Percentiles rank a stretch among this genome's conserved stretches.
Evolutionary conservation across 352 stramenopile species (phyloP).

Genomic region (Pythium rishiriense): DNA sequence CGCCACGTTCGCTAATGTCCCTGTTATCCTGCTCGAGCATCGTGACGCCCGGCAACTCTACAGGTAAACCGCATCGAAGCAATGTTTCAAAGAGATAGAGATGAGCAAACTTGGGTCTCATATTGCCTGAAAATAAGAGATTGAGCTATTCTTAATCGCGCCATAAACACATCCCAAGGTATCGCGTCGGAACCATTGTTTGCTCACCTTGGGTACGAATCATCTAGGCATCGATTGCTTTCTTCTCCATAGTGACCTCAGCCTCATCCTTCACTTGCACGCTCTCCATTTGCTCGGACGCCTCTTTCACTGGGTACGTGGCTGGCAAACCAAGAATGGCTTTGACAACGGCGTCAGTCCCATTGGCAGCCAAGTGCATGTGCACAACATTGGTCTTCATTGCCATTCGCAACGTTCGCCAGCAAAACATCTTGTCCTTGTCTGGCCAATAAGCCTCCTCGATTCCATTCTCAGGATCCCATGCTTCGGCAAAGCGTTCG

Average conservation of each 20-base stretch:
- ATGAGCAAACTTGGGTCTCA: not conserved
- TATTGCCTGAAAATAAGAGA: not conserved
- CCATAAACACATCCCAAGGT: too few relatives aligned
- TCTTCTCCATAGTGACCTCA: not conserved
- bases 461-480: conserved; percentile 95
- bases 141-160: too few relatives aligned
- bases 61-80: too few relatives aligned
- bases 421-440: conserved; percentile 91
- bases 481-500: conserved; percentile 90
- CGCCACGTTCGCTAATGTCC: not conserved
- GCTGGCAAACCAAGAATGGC: conserved; percentile 49
- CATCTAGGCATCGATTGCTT: not conserved
- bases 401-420: conserved; percentile 75
- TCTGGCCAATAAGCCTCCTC: conserved; percentile 95
- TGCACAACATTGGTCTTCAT: conserved; percentile 78
- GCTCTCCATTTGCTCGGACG: not conserved
- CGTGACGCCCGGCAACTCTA: not conserved
- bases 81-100: not conserved
- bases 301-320: not conserved
- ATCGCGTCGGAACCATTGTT: not conserved
- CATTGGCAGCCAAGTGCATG: conserved; percentile 65
- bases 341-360: conserved; percentile 66
- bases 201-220: not conserved
- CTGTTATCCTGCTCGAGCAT: not conserved
- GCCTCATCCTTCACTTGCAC: conserved; percentile 7